phyloP scores from a whole-genome alignment of 306 rosid species.

The Medicago lupulina region DNA sequence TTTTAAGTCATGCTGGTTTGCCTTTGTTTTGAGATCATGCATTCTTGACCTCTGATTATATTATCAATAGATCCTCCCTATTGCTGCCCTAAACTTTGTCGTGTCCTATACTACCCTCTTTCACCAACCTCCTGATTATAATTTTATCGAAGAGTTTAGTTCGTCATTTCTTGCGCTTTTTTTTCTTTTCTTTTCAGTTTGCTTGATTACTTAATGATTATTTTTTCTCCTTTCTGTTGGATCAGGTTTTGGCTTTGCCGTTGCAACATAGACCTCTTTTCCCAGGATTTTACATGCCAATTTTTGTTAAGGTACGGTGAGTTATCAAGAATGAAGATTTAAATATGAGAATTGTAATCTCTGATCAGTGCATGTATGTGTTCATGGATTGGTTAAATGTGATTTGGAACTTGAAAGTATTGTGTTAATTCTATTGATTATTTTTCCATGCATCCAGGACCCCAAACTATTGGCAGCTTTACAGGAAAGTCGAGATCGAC shows the following conservation, averaged over 20 bases:
- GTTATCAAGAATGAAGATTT: slow-evolving; percentile 27
- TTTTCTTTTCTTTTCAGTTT: slow-evolving; percentile 2
- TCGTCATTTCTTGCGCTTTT: not conserved
- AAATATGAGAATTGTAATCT: slow-evolving; percentile 11
- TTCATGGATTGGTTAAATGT: slow-evolving; percentile 15
- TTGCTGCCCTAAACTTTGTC: not conserved
- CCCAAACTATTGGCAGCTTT: slow-evolving; percentile 90
- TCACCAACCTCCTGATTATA: not conserved
- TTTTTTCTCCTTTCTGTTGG: slow-evolving; percentile 25
- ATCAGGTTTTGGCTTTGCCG: slow-evolving; percentile 96
- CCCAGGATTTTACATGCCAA: slow-evolving; percentile 99
- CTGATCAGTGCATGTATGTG: slow-evolving; percentile 24
- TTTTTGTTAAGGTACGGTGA: slow-evolving; percentile 82
- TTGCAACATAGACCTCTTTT: slow-evolving; percentile 95
- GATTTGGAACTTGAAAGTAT: slow-evolving; percentile 23
- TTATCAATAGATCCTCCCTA: not conserved
- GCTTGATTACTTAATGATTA: slow-evolving; percentile 12
- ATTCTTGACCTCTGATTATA: not conserved
- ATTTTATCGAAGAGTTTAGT: not conserved
- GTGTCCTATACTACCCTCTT: not conserved
- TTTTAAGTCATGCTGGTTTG: not conserved
- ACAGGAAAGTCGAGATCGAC: slow-evolving; percentile 87
- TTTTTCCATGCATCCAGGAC: slow-evolving; percentile 65
- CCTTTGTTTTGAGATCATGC: not conserved
- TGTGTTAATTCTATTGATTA: slow-evolving; percentile 28